These are phyloP conservation scores for Cladophialophora carrionii DNA, from an alignment of 2,329 filamentous ascomycete genomes.

Conservation along the genomic window DNA sequence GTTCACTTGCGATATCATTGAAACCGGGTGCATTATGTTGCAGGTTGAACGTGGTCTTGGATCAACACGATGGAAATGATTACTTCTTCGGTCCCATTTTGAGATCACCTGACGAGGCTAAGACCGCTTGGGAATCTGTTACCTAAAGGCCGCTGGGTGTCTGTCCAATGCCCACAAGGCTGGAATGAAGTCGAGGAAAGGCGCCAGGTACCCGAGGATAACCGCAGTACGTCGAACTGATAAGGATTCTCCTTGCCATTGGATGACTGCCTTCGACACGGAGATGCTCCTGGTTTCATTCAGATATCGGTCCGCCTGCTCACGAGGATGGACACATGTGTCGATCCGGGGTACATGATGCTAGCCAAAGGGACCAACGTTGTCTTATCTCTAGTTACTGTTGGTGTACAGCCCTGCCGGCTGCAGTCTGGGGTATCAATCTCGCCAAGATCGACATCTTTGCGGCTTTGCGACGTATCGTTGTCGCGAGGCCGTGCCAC, in stretches of 20 bases:
- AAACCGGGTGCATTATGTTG: not conserved
- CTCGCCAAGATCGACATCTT: not conserved
- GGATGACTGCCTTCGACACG: not conserved
- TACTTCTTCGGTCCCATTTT: not conserved
- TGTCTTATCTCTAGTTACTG: not conserved
- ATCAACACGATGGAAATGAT: not conserved
- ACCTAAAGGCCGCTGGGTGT: not conserved
- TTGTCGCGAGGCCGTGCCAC: not conserved
- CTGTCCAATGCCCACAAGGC: not conserved
- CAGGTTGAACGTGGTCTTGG: not conserved
- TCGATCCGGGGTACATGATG: not conserved
- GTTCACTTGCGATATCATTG: not conserved
- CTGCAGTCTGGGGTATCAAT: not conserved
- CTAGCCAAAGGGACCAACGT: not conserved
- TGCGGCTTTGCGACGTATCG: not conserved
- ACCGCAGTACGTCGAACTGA: not conserved
- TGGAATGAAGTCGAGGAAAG: not conserved
- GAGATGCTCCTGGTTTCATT: not conserved
- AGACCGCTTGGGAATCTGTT: not conserved
- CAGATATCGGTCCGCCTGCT: not conserved
- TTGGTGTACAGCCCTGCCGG: too few species aligned
- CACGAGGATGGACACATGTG: not conserved
- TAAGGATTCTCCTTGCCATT: not conserved
- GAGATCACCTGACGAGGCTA: constrained; percentile 2
- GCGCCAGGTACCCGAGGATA: not conserved